These are phyloP conservation scores for Astragalus glycyphyllos DNA, from an alignment of 306 rosid genomes.

Conservation along the genomic window DNA sequence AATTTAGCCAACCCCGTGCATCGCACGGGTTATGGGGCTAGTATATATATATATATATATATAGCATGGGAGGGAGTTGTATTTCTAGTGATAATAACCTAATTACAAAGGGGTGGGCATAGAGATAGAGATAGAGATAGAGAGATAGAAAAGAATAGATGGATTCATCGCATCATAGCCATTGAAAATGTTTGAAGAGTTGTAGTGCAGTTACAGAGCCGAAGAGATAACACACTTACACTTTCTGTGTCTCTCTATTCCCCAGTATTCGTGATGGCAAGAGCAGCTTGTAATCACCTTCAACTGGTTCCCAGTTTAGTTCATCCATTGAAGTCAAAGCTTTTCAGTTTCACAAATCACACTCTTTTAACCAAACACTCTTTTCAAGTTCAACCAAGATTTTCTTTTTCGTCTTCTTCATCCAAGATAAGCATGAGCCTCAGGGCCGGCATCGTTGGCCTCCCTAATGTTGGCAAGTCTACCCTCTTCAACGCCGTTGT, in stretches of 20 bases:
- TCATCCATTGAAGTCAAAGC: constrained; percentile 66
- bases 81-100: too few relatives aligned
- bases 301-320: constrained; percentile 58
- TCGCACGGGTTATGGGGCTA: too few relatives aligned
- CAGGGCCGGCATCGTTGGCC: constrained; percentile 95
- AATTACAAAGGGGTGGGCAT: constrained; percentile 25
- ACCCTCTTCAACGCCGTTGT: constrained; percentile 98
- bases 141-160: too few relatives aligned
- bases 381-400: constrained; percentile 58
- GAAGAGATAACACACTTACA: constrained; percentile 10
- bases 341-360: constrained; percentile 47
- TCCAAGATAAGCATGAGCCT: constrained; percentile 91
- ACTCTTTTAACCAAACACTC: constrained; percentile 47
- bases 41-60: too few relatives aligned
- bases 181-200: constrained; percentile 7
- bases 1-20: too few relatives aligned
- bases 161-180: background rate
- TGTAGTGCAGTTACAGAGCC: background rate
- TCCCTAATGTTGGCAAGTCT: constrained; percentile 96
- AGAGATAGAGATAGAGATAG: background rate
- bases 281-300: constrained; percentile 56
- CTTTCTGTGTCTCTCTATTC: background rate
- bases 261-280: constrained; percentile 57
- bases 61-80: too few relatives aligned
- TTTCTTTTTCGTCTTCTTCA: constrained; percentile 65